Percentiles rank a stretch among this genome's conserved stretches.
Conservation (phyloP, 805 yeast genomes). For the Sugiyamaella valdiviana region DNA sequence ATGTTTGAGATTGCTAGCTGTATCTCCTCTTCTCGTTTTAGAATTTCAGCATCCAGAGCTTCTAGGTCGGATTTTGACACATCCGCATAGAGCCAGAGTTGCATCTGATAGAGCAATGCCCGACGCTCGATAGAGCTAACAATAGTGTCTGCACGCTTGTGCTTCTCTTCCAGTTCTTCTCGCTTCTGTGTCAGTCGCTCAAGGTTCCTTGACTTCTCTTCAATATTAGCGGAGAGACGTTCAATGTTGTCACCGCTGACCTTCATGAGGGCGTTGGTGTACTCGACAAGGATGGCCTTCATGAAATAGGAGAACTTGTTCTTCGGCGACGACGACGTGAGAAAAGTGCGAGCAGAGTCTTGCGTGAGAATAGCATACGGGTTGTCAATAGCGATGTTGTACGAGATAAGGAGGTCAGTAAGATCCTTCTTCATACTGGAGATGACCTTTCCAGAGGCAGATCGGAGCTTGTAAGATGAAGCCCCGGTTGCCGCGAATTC, state of each 20-base stretch:
- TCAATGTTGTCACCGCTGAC: constrained; percentile 37
- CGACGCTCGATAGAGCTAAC: not conserved
- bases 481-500: constrained; percentile 42
- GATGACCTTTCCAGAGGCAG: constrained; percentile 45
- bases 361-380: constrained; percentile 92
- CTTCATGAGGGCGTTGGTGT: constrained; percentile 40
- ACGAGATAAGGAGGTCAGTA: constrained; percentile 60
- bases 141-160: not conserved
- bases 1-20: not conserved
- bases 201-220: constrained; percentile 35
- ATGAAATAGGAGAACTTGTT: constrained; percentile 71
- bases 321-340: constrained; percentile 66
- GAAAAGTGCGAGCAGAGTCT: constrained; percentile 85
- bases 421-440: constrained; percentile 60
- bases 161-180: constrained; percentile 5
- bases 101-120: not conserved
- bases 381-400: constrained; percentile 75
- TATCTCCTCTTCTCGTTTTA: not conserved
- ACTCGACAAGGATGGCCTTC: constrained; percentile 71
- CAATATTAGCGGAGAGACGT: constrained; percentile 38
- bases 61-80: not conserved
- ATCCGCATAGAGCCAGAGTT: constrained; percentile 1
- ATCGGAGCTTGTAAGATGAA: constrained; percentile 48
- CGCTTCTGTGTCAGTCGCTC: constrained; percentile 29
- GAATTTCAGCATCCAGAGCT: not conserved